Evolutionary conservation across 148 eudicot genomes (phyloP).

Genomic region (Vaccinium macrocarpon): DNA sequence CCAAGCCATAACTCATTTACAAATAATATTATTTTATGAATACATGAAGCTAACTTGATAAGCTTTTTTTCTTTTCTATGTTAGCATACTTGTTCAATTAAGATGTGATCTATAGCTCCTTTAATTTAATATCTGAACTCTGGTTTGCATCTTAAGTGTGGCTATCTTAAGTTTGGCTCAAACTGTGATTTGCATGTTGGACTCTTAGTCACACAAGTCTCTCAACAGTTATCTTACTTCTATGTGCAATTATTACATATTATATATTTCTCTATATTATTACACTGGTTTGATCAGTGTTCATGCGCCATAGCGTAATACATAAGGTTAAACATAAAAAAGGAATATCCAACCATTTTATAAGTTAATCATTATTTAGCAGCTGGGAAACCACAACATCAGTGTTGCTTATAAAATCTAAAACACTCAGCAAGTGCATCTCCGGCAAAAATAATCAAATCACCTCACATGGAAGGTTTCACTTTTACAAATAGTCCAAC

Average conservation of each 20-base stretch:
- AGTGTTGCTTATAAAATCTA: not conserved
- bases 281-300: too few species aligned
- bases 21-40: too few species aligned
- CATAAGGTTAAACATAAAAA: not conserved
- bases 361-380: not conserved
- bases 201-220: too few species aligned
- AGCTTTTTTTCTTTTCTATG: not conserved
- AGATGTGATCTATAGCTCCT: not conserved
- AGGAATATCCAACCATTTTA: not conserved
- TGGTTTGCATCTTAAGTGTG: not conserved
- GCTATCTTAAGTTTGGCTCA: not conserved
- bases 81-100: not conserved
- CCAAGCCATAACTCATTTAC: not conserved
- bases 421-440: not conserved
- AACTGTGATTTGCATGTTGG: not conserved
- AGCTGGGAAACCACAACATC: not conserved
- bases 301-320: not conserved
- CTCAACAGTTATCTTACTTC: too few species aligned
- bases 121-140: not conserved
- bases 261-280: too few species aligned
- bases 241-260: too few species aligned
- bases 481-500: not conserved
- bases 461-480: not conserved
- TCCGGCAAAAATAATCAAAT: not conserved
- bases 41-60: not conserved